Evolutionary conservation across 352 stramenopile genomes (phyloP).

Genomic region (Blastocystis sp.): DNA sequence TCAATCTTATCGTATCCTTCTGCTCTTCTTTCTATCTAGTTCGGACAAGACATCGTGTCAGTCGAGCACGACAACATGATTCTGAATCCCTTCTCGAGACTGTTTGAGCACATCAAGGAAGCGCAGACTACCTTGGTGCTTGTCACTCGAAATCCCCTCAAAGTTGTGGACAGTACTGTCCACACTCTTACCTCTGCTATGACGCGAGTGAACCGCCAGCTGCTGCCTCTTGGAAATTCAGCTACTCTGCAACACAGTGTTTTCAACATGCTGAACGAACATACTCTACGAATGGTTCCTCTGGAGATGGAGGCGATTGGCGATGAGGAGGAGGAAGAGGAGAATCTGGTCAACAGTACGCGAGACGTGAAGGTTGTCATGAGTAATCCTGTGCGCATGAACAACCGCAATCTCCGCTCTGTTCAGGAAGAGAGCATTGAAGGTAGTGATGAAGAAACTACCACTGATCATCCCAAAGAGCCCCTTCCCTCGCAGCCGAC

Average conservation of each 20-base stretch:
- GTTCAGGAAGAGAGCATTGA: neutral
- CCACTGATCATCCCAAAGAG: neutral
- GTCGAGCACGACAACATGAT: constrained; percentile 2
- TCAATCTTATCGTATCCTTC: neutral
- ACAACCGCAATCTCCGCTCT: neutral
- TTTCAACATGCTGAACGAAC: neutral
- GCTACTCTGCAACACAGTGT: neutral
- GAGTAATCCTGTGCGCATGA: neutral
- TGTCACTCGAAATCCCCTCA: neutral
- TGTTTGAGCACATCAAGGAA: neutral
- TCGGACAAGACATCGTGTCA: neutral
- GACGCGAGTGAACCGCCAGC: neutral
- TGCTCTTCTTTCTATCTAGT: neutral
- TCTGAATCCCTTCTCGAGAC: neutral
- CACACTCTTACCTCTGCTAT: neutral
- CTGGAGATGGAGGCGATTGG: neutral
- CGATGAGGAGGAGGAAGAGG: neutral
- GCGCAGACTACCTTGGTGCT: neutral
- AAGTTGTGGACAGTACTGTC: neutral
- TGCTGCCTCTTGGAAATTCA: neutral
- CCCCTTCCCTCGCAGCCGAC: neutral
- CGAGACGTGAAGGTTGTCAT: neutral
- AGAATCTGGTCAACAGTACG: neutral
- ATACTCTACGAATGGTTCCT: neutral
- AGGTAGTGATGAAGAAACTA: neutral